Evolutionary conservation across 1,284 basidiomycete genomes (phyloP).

Genomic region (Cryptococcus sp.): DNA sequence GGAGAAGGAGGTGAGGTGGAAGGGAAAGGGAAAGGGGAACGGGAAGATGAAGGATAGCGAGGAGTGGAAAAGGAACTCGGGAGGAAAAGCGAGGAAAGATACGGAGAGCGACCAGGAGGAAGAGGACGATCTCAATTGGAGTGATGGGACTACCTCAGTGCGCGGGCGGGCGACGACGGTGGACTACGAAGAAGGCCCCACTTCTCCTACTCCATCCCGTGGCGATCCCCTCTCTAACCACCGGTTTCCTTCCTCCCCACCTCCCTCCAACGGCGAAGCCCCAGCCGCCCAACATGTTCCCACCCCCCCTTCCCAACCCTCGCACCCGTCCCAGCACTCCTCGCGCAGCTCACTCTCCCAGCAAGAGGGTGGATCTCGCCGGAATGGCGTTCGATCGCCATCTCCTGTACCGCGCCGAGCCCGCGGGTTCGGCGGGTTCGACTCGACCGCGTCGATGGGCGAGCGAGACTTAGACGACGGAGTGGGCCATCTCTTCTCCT

Average conservation of each 20-base stretch:
- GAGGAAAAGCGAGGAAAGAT: neutral
- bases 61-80: neutral
- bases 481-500: conserved; percentile 4
- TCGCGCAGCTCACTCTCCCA: neutral
- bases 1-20: conserved; percentile 2
- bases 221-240: neutral
- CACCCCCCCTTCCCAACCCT: neutral
- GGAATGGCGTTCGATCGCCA: too few species aligned
- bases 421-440: too few species aligned
- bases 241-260: neutral
- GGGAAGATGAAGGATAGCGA: too few species aligned
- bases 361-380: too few species aligned
- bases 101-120: conserved; percentile 1
- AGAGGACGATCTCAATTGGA: conserved; percentile 7
- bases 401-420: too few species aligned
- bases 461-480: neutral
- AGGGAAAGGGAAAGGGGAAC: neutral
- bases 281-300: neutral
- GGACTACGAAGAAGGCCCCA: neutral
- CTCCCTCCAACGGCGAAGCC: neutral
- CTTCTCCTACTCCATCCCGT: neutral
- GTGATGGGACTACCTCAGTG: neutral
- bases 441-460: too few species aligned
- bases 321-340: neutral
- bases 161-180: neutral